These are phyloP conservation scores for Delonix regia DNA, from an alignment of 306 rosid species.

Conservation along the genomic window DNA sequence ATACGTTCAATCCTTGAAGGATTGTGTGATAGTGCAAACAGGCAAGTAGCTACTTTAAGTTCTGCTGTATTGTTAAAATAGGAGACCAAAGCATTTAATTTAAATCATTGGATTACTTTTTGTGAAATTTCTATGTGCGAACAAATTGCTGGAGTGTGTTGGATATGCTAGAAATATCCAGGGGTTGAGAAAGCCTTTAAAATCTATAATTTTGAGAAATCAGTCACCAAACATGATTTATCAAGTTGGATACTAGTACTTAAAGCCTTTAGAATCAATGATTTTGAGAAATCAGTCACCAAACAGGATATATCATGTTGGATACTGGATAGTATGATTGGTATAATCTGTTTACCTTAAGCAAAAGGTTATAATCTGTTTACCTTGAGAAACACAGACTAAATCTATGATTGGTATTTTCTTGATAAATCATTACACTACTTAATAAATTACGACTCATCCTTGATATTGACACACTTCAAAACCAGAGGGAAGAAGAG, in stretches of 20 bases:
- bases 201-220: background rate
- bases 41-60: slow-evolving; percentile 49
- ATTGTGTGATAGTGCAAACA: slow-evolving; percentile 63
- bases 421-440: background rate
- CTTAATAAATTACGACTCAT: background rate
- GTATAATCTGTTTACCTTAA: no score
- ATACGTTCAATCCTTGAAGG: slow-evolving; percentile 80
- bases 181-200: background rate
- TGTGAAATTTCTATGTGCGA: background rate
- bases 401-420: slow-evolving; percentile 4
- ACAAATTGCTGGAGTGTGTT: background rate
- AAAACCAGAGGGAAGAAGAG: background rate
- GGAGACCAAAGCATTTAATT: background rate
- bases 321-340: no score
- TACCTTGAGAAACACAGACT: background rate
- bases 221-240: background rate
- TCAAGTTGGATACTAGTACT: background rate
- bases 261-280: slow-evolving; percentile 1
- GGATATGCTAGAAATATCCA: background rate
- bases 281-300: background rate
- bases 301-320: background rate
- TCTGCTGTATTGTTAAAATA: slow-evolving; percentile 12
- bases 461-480: background rate
- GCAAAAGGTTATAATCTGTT: no score
- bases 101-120: background rate